Evolutionary conservation across 2,329 filamentous ascomycete species (phyloP).

Genomic region (Lecanicillium sp.): DNA sequence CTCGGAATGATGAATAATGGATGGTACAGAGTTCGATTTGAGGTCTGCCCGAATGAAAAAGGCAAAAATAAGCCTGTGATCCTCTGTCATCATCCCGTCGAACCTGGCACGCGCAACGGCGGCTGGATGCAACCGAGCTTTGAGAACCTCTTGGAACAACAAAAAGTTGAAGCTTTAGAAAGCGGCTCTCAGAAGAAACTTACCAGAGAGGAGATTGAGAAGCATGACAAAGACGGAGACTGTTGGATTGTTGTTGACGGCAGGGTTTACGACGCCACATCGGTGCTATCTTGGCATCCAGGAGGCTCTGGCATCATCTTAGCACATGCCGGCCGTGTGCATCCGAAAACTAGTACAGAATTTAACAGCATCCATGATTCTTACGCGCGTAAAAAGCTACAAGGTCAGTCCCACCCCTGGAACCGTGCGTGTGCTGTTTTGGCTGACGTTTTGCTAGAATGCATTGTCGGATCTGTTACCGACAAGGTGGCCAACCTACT

Average conservation of each 20-base stretch:
- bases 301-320: constrained; percentile 39
- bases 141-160: constrained; percentile 32
- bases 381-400: constrained; percentile 39
- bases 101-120: constrained; percentile 29
- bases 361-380: constrained; percentile 43
- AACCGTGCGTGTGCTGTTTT: neutral
- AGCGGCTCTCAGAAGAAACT: neutral
- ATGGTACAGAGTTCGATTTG: constrained; percentile 35
- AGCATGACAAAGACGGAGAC: constrained; percentile 36
- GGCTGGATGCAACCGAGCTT: constrained; percentile 41
- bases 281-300: constrained; percentile 38
- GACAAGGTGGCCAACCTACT: constrained; percentile 31
- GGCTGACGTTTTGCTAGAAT: constrained; percentile 27
- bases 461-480: constrained; percentile 38
- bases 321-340: constrained; percentile 39
- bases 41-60: constrained; percentile 22
- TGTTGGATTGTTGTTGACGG: constrained; percentile 46
- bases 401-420: constrained; percentile 18
- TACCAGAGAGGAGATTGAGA: constrained; percentile 40
- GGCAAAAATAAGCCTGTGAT: constrained; percentile 21
- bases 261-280: constrained; percentile 42
- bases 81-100: constrained; percentile 33
- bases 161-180: constrained; percentile 19
- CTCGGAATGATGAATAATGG: constrained; percentile 46
- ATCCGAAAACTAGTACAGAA: constrained; percentile 38